Evolutionary conservation across 2,329 filamentous ascomycete genomes (phyloP).

Genomic region (Dothistroma pini): DNA sequence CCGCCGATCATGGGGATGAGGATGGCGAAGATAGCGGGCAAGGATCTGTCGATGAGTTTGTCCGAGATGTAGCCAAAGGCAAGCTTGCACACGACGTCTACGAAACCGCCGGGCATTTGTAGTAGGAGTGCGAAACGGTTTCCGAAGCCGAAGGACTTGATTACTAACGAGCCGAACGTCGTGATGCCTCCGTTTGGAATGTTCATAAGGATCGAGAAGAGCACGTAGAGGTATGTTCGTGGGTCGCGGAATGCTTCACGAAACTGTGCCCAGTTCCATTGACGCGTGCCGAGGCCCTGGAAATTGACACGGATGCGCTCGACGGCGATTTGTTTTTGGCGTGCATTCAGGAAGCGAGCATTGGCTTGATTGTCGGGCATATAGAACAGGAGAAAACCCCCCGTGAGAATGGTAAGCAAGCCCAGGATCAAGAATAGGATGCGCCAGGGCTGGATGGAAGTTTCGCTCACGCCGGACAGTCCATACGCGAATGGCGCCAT

Average conservation of each 20-base stretch:
- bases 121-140: slow-evolving; percentile 56
- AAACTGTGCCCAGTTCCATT: slow-evolving; percentile 53
- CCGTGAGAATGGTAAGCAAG: slow-evolving; percentile 50
- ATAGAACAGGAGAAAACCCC: slow-evolving; percentile 51
- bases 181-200: slow-evolving; percentile 57
- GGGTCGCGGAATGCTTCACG: slow-evolving; percentile 53
- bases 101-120: slow-evolving; percentile 55
- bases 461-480: not conserved
- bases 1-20: too few relatives aligned
- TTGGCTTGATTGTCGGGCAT: slow-evolving; percentile 64
- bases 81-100: too few relatives aligned
- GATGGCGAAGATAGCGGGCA: too few relatives aligned
- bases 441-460: not conserved
- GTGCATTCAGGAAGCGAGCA: slow-evolving; percentile 53
- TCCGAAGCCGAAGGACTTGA: slow-evolving; percentile 56
- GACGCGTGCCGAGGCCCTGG: slow-evolving; percentile 38
- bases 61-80: too few relatives aligned
- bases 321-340: slow-evolving; percentile 57
- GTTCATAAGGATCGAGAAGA: slow-evolving; percentile 23
- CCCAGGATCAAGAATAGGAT: slow-evolving; percentile 34
- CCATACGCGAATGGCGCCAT: slow-evolving; percentile 2
- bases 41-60: too few relatives aligned
- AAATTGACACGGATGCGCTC: slow-evolving; percentile 48
- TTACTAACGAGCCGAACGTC: slow-evolving; percentile 57
- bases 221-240: slow-evolving; percentile 43